Base-by-base conservation (phyloP, 2,329 filamentous ascomycete species). In the Purpureocillium lavendulum region DNA sequence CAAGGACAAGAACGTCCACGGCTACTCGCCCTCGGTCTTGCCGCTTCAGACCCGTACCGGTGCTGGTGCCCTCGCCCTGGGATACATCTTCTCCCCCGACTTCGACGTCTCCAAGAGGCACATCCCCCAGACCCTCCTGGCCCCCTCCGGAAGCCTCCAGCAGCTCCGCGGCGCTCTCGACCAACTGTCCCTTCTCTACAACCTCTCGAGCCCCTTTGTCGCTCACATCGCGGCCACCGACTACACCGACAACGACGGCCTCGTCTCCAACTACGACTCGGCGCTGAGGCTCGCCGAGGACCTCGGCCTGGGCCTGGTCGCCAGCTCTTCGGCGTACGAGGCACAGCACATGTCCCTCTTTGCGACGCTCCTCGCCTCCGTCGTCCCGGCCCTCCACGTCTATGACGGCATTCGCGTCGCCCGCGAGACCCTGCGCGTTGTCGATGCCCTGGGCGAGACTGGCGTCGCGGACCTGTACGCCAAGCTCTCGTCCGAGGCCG, bases 21-120 rank as follows among this genome's bases (percentile, higher is more conserved):
- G 87, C 52, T 84, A 89, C 57, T 66, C 79, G 45, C 90, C 92
- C 36, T 70, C 79, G 12, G 78, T 97, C 35, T 73, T 89, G 44
- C 68, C 84, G 17, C 78, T 96, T 56, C 84, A 98, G 69, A 94
- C 89, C 33, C 77, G 92, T 39, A 78, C 84, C 41, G 92, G 92
- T 43, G 92, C 92, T 39, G 92, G 90, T 40, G 81, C 85, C 48
- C 84, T 97, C 57, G 88, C 92, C 16, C 75, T 98, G 36, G 92
- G 92, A 41, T 98, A 98, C 67, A 86, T 97, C 60, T 98, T 97
- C 73, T 96, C 89, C 45, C 87, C 87, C 55, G 92, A 98, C 65
- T 96, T 95, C 56, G 89, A 97, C 60, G 65, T 95, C 54, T 80
- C 77, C 69, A 96, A 92, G 73, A 81, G 89, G 50, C 81, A 92